Evolutionary conservation across 2,329 filamentous ascomycete genomes (phyloP).

Genomic region (Purpureocillium takamizusanense): DNA sequence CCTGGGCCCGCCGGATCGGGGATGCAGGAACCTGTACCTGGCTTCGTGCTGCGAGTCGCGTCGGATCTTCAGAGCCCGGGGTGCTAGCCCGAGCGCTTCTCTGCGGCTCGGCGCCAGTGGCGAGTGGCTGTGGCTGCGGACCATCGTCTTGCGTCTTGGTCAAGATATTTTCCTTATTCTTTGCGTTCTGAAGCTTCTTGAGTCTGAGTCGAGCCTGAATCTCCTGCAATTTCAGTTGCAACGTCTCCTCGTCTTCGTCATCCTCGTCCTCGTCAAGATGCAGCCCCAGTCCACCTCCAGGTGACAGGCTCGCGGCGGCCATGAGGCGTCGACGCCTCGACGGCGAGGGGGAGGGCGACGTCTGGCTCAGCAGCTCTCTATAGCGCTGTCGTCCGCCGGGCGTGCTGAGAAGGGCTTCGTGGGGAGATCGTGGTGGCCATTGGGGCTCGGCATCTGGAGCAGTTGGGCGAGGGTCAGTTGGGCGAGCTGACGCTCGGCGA

Average conservation of each 20-base stretch:
- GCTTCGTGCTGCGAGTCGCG: slow-evolving; percentile 14
- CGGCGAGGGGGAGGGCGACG: slow-evolving; percentile 62
- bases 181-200: slow-evolving; percentile 68
- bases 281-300: slow-evolving; percentile 21
- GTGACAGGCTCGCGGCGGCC: slow-evolving; percentile 3
- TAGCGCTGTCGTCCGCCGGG: slow-evolving; percentile 73
- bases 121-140: too few species aligned
- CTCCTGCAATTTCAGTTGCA: slow-evolving; percentile 76
- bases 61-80: slow-evolving; percentile 13
- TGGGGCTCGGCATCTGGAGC: slow-evolving; percentile 35
- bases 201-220: slow-evolving; percentile 83
- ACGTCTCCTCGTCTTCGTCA: slow-evolving; percentile 80
- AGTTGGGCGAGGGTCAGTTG: slow-evolving; percentile 1
- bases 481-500: not conserved
- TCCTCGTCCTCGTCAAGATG: slow-evolving; percentile 40
- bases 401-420: slow-evolving; percentile 55
- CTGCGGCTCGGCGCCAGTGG: slow-evolving; percentile 8
- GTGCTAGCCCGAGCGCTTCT: slow-evolving; percentile 15
- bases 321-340: slow-evolving; percentile 15
- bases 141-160: not conserved
- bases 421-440: slow-evolving; percentile 60
- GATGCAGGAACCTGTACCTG: slow-evolving; percentile 66
- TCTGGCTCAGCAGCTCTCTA: slow-evolving; percentile 56
- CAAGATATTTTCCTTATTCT: slow-evolving; percentile 10
- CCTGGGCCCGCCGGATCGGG: slow-evolving; percentile 53